Conservation (phyloP, 108 stramenopile genomes). For the Nitzschia putrida region DNA sequence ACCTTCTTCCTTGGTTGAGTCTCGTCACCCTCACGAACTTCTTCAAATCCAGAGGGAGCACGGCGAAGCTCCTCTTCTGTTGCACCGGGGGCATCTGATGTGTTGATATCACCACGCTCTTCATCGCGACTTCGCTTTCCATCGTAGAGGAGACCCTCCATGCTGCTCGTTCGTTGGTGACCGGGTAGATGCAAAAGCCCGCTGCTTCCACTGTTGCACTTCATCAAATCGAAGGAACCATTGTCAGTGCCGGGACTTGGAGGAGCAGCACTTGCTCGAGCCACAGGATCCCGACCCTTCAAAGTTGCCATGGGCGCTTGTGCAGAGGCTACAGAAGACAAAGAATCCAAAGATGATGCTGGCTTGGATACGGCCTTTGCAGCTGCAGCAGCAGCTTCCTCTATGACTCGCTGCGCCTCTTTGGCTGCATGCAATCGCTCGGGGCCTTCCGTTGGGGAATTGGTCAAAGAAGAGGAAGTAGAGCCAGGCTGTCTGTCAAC, state of each 20-base stretch:
- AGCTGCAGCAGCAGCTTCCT: conserved; percentile 24
- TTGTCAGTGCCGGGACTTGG: conserved; percentile 31
- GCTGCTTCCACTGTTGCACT: conserved; percentile 58
- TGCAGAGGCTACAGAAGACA: conserved; percentile 52
- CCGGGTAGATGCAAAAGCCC: conserved; percentile 39
- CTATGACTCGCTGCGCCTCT: conserved; percentile 18
- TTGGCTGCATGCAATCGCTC: conserved; percentile 24
- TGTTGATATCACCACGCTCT: conserved; percentile 36
- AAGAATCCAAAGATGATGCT: conserved; percentile 50
- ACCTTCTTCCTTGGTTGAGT: conserved; percentile 27
- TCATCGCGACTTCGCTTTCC: conserved; percentile 37
- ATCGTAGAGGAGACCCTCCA: conserved; percentile 25
- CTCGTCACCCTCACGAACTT: conserved; percentile 4
- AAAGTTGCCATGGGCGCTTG: conserved; percentile 43
- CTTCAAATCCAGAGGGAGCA: conserved; percentile 34
- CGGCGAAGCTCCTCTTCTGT: conserved; percentile 33
- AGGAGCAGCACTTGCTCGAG: conserved; percentile 7
- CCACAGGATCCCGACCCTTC: conserved; percentile 17
- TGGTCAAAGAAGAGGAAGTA: conserved; percentile 54
- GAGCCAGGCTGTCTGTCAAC: conserved; percentile 31
- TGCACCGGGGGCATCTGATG: conserved; percentile 3
- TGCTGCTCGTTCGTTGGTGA: conserved; percentile 22
- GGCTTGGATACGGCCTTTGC: conserved; percentile 8
- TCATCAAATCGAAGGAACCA: conserved; percentile 58
- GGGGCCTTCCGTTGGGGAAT: conserved; percentile 57